A percentile compares a stretch with the other conserved stretches of the same genome.
Conservation (phyloP, 495 filamentous ascomycete genomes). For the Parathielavia hyrcaniae region DNA sequence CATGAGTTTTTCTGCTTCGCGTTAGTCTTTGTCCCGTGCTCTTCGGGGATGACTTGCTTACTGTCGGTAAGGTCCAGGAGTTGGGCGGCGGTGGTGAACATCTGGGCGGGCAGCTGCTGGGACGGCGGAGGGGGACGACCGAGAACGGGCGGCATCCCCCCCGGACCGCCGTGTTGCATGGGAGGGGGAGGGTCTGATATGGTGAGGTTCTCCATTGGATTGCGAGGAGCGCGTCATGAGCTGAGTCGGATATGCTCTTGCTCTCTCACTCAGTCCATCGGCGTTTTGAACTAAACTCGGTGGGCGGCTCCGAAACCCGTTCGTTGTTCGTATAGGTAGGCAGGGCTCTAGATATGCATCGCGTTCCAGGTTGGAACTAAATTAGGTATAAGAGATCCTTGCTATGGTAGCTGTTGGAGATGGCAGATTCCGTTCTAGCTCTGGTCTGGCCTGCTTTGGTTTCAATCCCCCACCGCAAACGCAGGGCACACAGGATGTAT, state of each 20-base stretch:
- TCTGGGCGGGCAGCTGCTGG: constrained; percentile 69
- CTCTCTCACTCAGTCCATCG: constrained; percentile 8
- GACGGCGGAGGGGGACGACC: constrained; percentile 39
- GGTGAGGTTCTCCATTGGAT: constrained; percentile 18
- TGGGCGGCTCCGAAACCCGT: background rate
- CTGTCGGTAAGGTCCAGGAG: constrained; percentile 93
- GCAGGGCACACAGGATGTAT: too few relatives aligned
- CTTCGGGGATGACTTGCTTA: constrained; percentile 41
- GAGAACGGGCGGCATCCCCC: constrained; percentile 26
- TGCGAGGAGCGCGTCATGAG: constrained; percentile 13
- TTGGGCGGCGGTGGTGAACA: constrained; percentile 98
- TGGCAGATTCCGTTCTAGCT: background rate
- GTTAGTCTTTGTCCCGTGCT: constrained; percentile 10
- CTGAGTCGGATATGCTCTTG: background rate
- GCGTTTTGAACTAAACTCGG: background rate
- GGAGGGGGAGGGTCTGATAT: constrained; percentile 23
- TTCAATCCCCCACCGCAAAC: too few relatives aligned
- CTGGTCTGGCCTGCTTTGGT: too few relatives aligned
- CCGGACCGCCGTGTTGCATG: constrained; percentile 23
- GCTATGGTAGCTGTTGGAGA: background rate
- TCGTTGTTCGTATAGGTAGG: background rate
- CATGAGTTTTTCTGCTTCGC: constrained; percentile 75
- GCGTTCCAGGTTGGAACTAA: background rate
- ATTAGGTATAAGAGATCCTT: background rate
- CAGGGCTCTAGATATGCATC: constrained; percentile 1